Conservation (phyloP, 2,329 filamentous ascomycete species). For the Podosphaera leucotricha region DNA sequence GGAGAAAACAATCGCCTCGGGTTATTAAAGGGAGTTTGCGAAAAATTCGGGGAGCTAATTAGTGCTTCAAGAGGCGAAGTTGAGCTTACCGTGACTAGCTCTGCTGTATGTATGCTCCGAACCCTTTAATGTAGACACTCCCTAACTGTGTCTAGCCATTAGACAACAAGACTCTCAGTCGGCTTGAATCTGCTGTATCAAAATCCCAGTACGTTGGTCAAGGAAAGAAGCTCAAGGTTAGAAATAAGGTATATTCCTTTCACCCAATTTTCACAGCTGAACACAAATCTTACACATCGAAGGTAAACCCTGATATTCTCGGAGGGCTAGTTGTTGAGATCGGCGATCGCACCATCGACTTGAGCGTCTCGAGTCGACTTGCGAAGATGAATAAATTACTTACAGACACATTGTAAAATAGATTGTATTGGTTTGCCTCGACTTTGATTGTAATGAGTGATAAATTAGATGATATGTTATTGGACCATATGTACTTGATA, state of each 20-base stretch:
- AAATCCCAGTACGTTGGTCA: conserved; percentile 75
- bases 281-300: neutral
- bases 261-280: neutral
- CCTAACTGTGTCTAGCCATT: conserved; percentile 33
- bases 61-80: conserved; percentile 78
- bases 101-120: conserved; percentile 37
- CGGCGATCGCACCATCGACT: conserved; percentile 92
- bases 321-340: conserved; percentile 91
- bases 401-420: conserved; percentile 76
- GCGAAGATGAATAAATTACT: conserved; percentile 99
- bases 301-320: conserved; percentile 87
- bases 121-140: neutral
- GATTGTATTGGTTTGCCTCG: neutral
- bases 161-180: conserved; percentile 63
- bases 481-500: neutral
- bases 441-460: neutral
- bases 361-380: conserved; percentile 84
- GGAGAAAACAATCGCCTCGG: conserved; percentile 92
- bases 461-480: neutral
- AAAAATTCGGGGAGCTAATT: conserved; percentile 77
- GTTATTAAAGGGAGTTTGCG: conserved; percentile 55
- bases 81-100: conserved; percentile 77
- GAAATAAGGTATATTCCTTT: conserved; percentile 43
- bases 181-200: conserved; percentile 66
- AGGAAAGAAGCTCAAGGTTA: conserved; percentile 96